Conservation (phyloP, 345 rosid species). For the Lepidium didymum region DNA sequence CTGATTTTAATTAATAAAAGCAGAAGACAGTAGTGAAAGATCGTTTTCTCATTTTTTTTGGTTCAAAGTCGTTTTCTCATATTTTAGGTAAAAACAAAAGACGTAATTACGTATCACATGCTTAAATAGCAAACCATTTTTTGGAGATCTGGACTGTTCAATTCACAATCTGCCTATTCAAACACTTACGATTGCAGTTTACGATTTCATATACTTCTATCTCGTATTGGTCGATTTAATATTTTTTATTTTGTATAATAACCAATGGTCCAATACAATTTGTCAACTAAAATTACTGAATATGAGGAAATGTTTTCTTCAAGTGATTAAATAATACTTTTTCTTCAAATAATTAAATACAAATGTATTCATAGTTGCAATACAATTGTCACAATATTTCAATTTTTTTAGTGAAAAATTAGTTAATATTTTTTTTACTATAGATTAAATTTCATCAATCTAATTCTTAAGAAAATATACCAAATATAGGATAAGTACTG, state of each 20-base stretch:
- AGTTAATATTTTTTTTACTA: too few relatives aligned
- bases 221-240: too few relatives aligned
- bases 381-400: too few relatives aligned
- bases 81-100: background rate
- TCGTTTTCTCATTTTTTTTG: too few relatives aligned
- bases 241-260: too few relatives aligned
- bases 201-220: background rate
- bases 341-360: too few relatives aligned
- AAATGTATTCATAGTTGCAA: too few relatives aligned
- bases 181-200: background rate
- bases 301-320: too few relatives aligned
- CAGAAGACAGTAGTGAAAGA: conserved; percentile 3
- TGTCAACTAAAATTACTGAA: background rate
- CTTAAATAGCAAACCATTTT: background rate
- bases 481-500: background rate
- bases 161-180: background rate
- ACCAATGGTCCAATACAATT: background rate
- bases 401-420: too few relatives aligned
- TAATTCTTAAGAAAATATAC: too few relatives aligned
- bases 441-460: too few relatives aligned
- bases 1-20: background rate
- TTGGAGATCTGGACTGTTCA: conserved; percentile 22
- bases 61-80: conserved; percentile 18
- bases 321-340: too few relatives aligned
- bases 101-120: conserved; percentile 13